phyloP scores from a whole-genome alignment of 2,329 filamentous ascomycete species.

The Fusarium nurragi region DNA sequence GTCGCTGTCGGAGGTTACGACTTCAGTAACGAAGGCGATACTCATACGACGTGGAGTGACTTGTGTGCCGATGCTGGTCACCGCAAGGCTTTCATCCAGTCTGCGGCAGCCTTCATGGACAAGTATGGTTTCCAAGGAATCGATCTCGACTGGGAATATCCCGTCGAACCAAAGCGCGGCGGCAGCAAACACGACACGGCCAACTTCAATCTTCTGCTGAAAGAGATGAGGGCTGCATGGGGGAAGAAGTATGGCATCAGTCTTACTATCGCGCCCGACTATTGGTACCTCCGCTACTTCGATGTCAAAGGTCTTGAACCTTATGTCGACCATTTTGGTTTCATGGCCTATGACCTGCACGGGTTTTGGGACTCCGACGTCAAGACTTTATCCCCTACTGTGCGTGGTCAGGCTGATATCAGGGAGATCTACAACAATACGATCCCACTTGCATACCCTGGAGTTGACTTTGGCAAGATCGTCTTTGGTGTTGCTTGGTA shows the following conservation, averaged over 20 bases:
- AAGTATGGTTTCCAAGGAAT: conserved; percentile 46
- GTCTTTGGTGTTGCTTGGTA: conserved; percentile 60
- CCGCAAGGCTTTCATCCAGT: conserved; percentile 51
- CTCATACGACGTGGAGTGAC: conserved; percentile 42
- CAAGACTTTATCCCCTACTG: conserved; percentile 42
- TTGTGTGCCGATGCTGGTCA: conserved; percentile 37
- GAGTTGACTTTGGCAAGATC: conserved; percentile 53
- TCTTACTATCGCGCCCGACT: conserved; percentile 47
- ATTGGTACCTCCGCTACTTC: conserved; percentile 52
- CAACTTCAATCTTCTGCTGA: conserved; percentile 50
- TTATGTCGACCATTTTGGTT: conserved; percentile 51
- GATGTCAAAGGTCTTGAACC: conserved; percentile 49
- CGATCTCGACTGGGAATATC: conserved; percentile 61
- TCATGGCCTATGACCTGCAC: conserved; percentile 56
- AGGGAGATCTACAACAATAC: conserved; percentile 51
- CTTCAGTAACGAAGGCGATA: conserved; percentile 49
- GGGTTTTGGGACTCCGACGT: conserved; percentile 53
- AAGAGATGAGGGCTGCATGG: conserved; percentile 45
- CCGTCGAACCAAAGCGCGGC: conserved; percentile 47
- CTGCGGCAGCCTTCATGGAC: conserved; percentile 34
- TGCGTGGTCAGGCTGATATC: conserved; percentile 55
- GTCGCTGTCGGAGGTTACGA: conserved; percentile 56
- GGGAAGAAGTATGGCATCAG: conserved; percentile 53
- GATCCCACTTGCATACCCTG: conserved; percentile 53
- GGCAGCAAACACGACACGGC: conserved; percentile 48